Conservation (phyloP, 129 eudicot species). For the Mikania micrantha region DNA sequence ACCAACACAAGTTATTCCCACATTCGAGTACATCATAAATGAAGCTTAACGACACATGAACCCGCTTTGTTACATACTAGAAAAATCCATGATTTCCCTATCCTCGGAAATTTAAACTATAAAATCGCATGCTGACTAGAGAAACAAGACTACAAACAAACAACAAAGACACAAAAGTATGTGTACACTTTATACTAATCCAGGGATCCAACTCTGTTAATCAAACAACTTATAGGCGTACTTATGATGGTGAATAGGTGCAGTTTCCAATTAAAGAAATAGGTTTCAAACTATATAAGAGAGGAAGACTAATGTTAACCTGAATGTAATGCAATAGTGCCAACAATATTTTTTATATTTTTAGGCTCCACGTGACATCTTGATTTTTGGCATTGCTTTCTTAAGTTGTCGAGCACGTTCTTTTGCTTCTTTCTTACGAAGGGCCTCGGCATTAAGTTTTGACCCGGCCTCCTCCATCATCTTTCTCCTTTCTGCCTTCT, state of each 20-base stretch:
- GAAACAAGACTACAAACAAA: neutral
- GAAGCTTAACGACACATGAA: neutral
- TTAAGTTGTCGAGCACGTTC: slow-evolving; percentile 88
- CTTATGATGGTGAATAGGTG: neutral
- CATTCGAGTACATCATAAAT: neutral
- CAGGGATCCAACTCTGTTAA: slow-evolving; percentile 19
- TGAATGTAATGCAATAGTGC: neutral
- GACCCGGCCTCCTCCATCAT: slow-evolving; percentile 74
- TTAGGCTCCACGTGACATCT: slow-evolving; percentile 60
- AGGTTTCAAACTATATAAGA: neutral
- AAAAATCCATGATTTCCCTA: neutral
- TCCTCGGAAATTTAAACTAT: neutral
- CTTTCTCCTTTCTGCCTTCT: slow-evolving; percentile 77
- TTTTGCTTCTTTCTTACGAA: slow-evolving; percentile 81
- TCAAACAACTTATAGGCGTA: slow-evolving; percentile 16
- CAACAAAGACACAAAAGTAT: neutral
- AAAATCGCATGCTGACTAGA: neutral
- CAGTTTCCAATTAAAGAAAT: slow-evolving; percentile 11
- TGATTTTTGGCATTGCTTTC: slow-evolving; percentile 76
- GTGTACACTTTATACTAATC: neutral
- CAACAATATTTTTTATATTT: slow-evolving; percentile 2
- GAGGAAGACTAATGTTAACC: neutral
- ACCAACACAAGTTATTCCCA: neutral
- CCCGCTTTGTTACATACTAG: neutral
- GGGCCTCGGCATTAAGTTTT: slow-evolving; percentile 62